Evolutionary conservation across 176 grass and related monocot species (phyloP), one percentile per base, ranked within the genome.

Genomic region (Areca catechu): DNA sequence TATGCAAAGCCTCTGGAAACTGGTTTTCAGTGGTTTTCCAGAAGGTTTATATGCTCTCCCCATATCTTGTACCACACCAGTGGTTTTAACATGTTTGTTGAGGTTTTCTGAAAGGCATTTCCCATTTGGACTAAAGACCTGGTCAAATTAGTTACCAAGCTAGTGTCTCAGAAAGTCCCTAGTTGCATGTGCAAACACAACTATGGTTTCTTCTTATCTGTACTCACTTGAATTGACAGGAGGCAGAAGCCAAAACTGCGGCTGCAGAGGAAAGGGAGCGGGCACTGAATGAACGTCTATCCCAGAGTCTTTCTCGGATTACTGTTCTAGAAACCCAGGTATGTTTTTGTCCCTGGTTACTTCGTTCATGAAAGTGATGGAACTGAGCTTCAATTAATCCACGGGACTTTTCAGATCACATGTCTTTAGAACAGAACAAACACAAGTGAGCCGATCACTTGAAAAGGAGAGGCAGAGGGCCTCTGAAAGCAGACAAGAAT

Each of bases 391-490:
- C 6, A 43, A 43, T 43, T 43, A 43, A 14, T 43, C 34, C 34
- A 43, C 3, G 34, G 9, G 34, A 43, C 10, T 43, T 43, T 43
- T 72, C 74, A 99, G 94, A 89, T 99, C 66, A 83, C 94, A 48
- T 93, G 86, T 72, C 79, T 99, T n/a, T 58, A 93, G 94, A 83
- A 88, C 94, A 78, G 94, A 99, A 74, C 94, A 99, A 74, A 99
- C 94, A 72, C 94, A 99, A 74, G 73, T 99, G 60, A 99, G 81
- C 18, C 76, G 94, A 54, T 99, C 88, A 22, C 94, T 93, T 65
- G 94, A 99, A 75, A 99, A 99, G 67, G 94, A 99, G 72, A 77
- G 94, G 68, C 94, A 99, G 24, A 93, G 94, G 77, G 94, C 94
- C 64, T 99, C 94, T 70, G 94, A 99, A 77, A 93, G 79, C 72